A percentile compares a stretch with the other conserved stretches of the same genome.
Conservation (phyloP, 495 filamentous ascomycete species). For the Diplogelasinospora grovesii region DNA sequence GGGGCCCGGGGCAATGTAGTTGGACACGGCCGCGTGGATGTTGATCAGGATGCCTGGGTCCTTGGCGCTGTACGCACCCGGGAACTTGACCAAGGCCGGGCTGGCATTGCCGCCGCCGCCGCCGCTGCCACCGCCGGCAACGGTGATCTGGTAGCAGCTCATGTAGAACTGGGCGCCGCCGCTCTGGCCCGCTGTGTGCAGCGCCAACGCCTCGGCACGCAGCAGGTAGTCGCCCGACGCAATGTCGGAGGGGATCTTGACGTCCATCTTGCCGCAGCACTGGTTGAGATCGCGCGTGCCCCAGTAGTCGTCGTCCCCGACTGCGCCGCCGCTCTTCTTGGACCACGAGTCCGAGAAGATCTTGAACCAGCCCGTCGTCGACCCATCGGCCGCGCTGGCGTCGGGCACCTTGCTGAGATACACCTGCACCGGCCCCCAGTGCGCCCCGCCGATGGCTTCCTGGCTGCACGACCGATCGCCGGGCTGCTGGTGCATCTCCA, state of each 20-base stretch:
- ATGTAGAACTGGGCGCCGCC: slow-evolving; percentile 44
- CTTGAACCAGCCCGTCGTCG: slow-evolving; percentile 44
- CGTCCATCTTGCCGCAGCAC: slow-evolving; percentile 45
- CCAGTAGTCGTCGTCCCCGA: slow-evolving; percentile 43
- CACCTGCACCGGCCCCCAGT: slow-evolving; percentile 43
- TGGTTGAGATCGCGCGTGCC: slow-evolving; percentile 45
- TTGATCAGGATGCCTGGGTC: slow-evolving; percentile 49
- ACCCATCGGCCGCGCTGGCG: slow-evolving; percentile 37
- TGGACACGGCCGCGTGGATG: slow-evolving; percentile 31
- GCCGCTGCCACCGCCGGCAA: too few species aligned
- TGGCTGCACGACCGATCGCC: slow-evolving; percentile 34
- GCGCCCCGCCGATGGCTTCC: slow-evolving; percentile 44
- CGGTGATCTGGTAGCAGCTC: slow-evolving; percentile 43
- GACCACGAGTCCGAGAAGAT: slow-evolving; percentile 44
- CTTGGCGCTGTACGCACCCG: slow-evolving; percentile 39
- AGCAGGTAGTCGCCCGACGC: slow-evolving; percentile 46
- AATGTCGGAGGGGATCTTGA: slow-evolving; percentile 41
- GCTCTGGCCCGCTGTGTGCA: slow-evolving; percentile 38
- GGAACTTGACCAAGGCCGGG: slow-evolving; percentile 35
- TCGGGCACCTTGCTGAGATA: slow-evolving; percentile 50
- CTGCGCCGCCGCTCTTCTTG: slow-evolving; percentile 22
- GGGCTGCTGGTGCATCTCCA: slow-evolving; percentile 48
- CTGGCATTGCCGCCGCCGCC: slow-evolving; percentile 26
- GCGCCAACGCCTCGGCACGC: slow-evolving; percentile 44
- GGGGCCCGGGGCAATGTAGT: slow-evolving; percentile 35